Conservation (phyloP, 768 basidiomycete species). For the Rhodotorula taiwanensis region DNA sequence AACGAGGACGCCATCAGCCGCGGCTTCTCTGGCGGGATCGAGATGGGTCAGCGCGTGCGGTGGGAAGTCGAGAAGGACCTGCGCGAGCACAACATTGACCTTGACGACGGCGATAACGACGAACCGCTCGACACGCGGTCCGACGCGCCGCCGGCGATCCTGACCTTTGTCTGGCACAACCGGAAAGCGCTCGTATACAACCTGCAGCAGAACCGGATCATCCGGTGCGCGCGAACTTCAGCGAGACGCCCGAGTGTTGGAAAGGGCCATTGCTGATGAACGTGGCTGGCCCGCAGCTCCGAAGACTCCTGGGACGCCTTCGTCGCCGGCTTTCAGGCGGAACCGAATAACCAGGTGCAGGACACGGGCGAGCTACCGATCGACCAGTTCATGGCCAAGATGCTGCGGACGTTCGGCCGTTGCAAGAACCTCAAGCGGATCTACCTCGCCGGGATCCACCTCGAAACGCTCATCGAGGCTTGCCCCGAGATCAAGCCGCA, state of each 20-base stretch:
- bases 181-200: background rate
- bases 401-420: background rate
- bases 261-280: too few relatives aligned
- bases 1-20: background rate
- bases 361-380: background rate
- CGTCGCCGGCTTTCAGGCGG: background rate
- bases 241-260: background rate
- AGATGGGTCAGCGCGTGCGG: background rate
- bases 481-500: background rate
- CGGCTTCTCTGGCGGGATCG: background rate
- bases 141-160: background rate
- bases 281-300: too few relatives aligned
- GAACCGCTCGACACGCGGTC: too few relatives aligned
- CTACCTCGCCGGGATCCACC: constrained; percentile 11
- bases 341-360: background rate
- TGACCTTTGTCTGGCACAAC: background rate
- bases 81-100: constrained; percentile 1
- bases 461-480: background rate
- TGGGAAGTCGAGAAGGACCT: constrained; percentile 13
- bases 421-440: background rate
- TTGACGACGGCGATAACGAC: background rate
- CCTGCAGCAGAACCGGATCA: background rate
- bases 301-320: background rate
- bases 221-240: background rate
- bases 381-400: background rate